Percentiles rank a stretch among this genome's conserved stretches.
phyloP scores from a whole-genome alignment of 1,284 basidiomycete genomes.

The Cutaneotrichosporon sp. region DNA sequence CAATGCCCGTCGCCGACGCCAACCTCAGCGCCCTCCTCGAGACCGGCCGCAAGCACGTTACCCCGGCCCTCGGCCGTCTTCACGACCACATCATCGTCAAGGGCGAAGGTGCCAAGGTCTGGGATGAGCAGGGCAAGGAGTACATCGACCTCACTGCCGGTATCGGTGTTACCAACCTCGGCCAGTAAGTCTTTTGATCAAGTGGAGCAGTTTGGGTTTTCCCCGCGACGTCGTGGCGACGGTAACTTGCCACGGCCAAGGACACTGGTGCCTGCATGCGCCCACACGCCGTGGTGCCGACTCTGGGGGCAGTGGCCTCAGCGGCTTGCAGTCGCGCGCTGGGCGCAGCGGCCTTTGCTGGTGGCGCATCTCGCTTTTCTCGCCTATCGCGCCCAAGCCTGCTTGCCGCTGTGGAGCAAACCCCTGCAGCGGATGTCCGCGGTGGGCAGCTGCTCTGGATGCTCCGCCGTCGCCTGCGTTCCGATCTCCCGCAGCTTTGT shows the following conservation, averaged over 20 bases:
- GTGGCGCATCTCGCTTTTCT: background rate
- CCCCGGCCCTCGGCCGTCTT: conserved; percentile 31
- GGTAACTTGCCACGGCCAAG: too few relatives aligned
- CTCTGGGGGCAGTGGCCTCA: too few relatives aligned
- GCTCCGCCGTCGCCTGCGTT: background rate
- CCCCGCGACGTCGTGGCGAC: too few relatives aligned
- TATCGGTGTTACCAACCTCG: conserved; percentile 55
- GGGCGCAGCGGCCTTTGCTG: too few relatives aligned
- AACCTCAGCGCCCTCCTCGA: conserved; percentile 20
- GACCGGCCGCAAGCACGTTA: conserved; percentile 27
- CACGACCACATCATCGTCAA: conserved; percentile 63
- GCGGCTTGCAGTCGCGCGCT: too few relatives aligned
- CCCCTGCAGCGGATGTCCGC: background rate
- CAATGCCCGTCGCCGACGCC: conserved; percentile 20
- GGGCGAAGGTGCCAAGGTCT: conserved; percentile 70
- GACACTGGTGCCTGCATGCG: too few relatives aligned
- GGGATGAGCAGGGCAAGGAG: conserved; percentile 58
- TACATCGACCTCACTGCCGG: conserved; percentile 77
- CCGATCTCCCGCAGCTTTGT: background rate
- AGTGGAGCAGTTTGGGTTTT: background rate
- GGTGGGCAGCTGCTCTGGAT: conserved; percentile 18
- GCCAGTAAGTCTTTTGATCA: conserved; percentile 10
- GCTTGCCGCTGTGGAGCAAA: background rate
- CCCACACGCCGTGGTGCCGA: too few relatives aligned
- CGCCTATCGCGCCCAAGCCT: too few relatives aligned